A percentile compares a stretch with the other conserved stretches of the same genome.
Conservation (phyloP, 75 land plant species). For the Chamaecyparis obtusa region DNA sequence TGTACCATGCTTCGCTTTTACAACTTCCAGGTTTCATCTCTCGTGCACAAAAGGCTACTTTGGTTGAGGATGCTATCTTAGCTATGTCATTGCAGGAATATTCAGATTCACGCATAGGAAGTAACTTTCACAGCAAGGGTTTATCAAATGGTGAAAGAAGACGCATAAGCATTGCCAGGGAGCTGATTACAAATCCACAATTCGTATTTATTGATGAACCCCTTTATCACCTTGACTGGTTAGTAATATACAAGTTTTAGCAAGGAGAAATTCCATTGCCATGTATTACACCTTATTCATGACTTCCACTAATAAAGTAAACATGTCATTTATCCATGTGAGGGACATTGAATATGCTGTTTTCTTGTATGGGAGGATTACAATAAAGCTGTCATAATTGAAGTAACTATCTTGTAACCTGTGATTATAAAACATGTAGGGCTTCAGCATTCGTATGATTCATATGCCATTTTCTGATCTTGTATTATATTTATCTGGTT, state of each 20-base stretch:
- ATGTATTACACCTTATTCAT: not conserved
- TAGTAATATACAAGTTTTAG: not conserved
- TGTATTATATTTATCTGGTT: not conserved
- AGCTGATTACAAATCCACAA: conserved; percentile 17
- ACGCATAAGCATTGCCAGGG: conserved; percentile 18
- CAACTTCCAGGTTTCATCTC: conserved; percentile 26
- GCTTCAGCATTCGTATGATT: not conserved
- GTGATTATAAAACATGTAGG: not conserved
- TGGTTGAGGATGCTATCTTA: conserved; percentile 20
- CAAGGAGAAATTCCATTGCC: not conserved
- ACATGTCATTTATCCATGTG: not conserved
- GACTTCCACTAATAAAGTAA: not conserved
- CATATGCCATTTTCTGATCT: not conserved
- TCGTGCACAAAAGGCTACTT: conserved; percentile 12
- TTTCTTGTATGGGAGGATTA: not conserved
- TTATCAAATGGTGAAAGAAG: conserved; percentile 19
- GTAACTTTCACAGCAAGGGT: conserved; percentile 10
- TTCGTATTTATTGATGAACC: conserved; percentile 33
- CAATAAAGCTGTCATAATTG: not conserved
- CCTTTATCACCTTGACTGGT: conserved; percentile 29
- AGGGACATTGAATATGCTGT: not conserved
- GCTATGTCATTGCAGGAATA: conserved; percentile 28
- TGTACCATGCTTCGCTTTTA: conserved; percentile 28
- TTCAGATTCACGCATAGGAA: conserved; percentile 9
- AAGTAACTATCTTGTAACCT: not conserved